Percentiles rank a stretch among this genome's conserved stretches.
Conservation (phyloP, 805 yeast genomes). For the Starmerella geochares region DNA sequence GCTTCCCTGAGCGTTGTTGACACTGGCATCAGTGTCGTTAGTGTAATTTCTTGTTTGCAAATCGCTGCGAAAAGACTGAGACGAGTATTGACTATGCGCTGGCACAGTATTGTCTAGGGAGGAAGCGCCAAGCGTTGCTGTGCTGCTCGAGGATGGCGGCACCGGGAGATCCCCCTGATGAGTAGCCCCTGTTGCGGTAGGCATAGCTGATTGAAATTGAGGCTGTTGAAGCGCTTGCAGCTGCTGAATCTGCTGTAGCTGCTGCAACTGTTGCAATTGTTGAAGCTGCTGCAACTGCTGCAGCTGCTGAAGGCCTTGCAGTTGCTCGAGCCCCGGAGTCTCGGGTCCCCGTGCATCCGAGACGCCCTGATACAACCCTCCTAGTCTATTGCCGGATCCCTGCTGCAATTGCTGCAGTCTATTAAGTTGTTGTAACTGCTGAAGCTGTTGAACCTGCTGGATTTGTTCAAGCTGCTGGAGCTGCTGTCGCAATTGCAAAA, state of each 20-base stretch:
- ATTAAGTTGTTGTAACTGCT: neutral
- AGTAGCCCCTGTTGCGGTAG: too few species aligned
- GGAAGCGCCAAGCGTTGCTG: too few species aligned
- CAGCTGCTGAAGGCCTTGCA: neutral
- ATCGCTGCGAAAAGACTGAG: too few species aligned
- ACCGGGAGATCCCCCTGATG: too few species aligned
- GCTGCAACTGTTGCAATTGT: neutral
- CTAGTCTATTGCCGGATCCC: neutral
- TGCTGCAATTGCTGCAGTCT: neutral
- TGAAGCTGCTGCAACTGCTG: conserved; percentile 1
- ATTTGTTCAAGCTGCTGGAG: neutral
- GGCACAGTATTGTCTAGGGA: too few species aligned
- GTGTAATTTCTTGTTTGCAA: too few species aligned
- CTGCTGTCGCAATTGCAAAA: neutral
- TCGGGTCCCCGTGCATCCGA: neutral
- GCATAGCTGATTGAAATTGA: neutral
- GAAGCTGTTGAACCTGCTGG: neutral
- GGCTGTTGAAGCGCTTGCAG: neutral
- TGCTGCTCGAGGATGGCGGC: too few species aligned
- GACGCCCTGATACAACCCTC: neutral
- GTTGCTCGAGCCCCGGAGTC: neutral
- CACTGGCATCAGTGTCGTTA: too few species aligned
- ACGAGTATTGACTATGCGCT: too few species aligned
- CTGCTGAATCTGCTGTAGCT: neutral
- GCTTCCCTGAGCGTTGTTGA: too few species aligned